These are phyloP conservation scores for Patellaria atrata DNA, from an alignment of 495 filamentous ascomycete genomes.

Conservation along the genomic window DNA sequence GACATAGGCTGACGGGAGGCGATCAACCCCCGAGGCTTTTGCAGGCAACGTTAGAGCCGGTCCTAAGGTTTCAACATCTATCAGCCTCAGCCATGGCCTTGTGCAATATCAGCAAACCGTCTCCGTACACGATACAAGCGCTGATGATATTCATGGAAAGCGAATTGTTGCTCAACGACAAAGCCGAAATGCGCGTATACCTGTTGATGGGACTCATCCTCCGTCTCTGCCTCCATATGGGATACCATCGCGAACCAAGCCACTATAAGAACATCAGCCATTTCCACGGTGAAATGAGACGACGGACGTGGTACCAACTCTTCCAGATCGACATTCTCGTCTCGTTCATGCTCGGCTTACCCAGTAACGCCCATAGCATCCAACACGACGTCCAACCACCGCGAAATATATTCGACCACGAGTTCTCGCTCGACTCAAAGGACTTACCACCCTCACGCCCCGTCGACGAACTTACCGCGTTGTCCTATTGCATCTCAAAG, in stretches of 20 bases:
- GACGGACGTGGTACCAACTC: slow-evolving; percentile 22
- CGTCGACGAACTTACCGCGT: slow-evolving; percentile 21
- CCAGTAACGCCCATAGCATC: slow-evolving; percentile 20
- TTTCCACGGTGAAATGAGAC: slow-evolving; percentile 27
- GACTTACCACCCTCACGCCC: slow-evolving; percentile 20
- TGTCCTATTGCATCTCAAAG: slow-evolving; percentile 30
- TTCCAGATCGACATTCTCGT: slow-evolving; percentile 24
- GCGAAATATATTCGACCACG: slow-evolving; percentile 27
- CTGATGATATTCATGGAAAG: slow-evolving; percentile 23
- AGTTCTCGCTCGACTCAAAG: slow-evolving; percentile 24
- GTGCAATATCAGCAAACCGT: slow-evolving; percentile 22
- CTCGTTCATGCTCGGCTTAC: slow-evolving; percentile 25
- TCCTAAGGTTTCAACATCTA: slow-evolving; percentile 21
- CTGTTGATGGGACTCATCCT: slow-evolving; percentile 23
- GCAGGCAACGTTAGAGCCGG: slow-evolving; percentile 3
- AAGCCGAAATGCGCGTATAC: slow-evolving; percentile 24
- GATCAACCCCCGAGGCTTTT: slow-evolving; percentile 6
- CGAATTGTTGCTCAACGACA: slow-evolving; percentile 18
- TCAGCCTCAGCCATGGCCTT: slow-evolving; percentile 23
- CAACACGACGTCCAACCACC: slow-evolving; percentile 23
- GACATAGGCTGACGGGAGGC: slow-evolving; percentile 7
- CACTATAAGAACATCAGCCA: slow-evolving; percentile 22
- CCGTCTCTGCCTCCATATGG: slow-evolving; percentile 25
- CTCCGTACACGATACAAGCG: slow-evolving; percentile 24
- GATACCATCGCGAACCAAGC: slow-evolving; percentile 26